phyloP scores from a whole-genome alignment of 768 basidiomycete genomes.

The Podaxis sp. region DNA sequence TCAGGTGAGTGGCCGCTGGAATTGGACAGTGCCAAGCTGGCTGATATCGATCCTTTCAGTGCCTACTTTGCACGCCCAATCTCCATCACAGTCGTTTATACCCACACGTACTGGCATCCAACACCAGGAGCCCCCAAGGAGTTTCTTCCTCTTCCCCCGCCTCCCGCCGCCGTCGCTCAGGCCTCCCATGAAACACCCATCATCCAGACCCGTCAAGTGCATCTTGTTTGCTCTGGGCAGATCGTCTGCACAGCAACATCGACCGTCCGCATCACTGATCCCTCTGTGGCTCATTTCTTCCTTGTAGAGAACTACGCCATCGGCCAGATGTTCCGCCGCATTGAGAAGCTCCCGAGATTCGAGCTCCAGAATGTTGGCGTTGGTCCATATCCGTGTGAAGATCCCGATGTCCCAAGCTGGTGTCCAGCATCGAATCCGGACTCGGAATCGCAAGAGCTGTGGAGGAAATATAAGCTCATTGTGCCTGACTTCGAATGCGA shows the following conservation, averaged over 20 bases:
- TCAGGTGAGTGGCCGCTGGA: background rate
- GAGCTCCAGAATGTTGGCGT: background rate
- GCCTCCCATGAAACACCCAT: slow-evolving; percentile 40
- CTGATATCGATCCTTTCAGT: background rate
- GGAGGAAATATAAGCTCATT: slow-evolving; percentile 58
- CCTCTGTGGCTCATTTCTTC: slow-evolving; percentile 57
- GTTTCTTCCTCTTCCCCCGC: slow-evolving; percentile 87
- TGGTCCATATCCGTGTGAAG: background rate
- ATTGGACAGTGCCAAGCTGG: background rate
- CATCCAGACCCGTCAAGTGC: slow-evolving; percentile 62
- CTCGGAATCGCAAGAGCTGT: slow-evolving; percentile 30
- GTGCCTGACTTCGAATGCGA: slow-evolving; percentile 63
- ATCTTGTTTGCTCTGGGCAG: slow-evolving; percentile 55
- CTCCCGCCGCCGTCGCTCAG: slow-evolving; percentile 71
- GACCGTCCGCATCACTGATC: slow-evolving; percentile 58
- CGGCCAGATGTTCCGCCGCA: slow-evolving; percentile 64
- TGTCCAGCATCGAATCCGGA: background rate
- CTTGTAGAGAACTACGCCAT: slow-evolving; percentile 66
- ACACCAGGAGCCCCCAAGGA: slow-evolving; percentile 49
- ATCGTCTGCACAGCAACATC: slow-evolving; percentile 66
- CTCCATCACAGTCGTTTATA: background rate
- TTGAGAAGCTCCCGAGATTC: slow-evolving; percentile 21
- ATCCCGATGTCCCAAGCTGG: background rate
- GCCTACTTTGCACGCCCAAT: background rate
- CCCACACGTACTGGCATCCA: background rate